A percentile compares a stretch with the other conserved stretches of the same genome.
phyloP scores from a whole-genome alignment of 257 asterid species.

The Plectranthus barbatus region DNA sequence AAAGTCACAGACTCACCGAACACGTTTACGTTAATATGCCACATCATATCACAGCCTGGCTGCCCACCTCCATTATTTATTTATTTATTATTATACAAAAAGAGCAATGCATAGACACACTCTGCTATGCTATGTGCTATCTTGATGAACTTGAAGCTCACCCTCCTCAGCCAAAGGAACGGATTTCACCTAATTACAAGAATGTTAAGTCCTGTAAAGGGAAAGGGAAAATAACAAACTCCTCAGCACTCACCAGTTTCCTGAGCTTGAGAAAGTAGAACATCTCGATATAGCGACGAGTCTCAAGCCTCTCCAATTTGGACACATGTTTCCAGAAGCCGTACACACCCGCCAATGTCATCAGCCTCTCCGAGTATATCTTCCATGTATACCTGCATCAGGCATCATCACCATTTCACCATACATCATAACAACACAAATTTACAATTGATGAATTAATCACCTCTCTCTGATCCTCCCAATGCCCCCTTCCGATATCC shows the following conservation, averaged over 20 bases:
- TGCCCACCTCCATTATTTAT: too few species aligned
- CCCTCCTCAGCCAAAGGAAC: slow-evolving; percentile 69
- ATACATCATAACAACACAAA: slow-evolving; percentile 5
- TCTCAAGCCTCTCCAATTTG: slow-evolving; percentile 86
- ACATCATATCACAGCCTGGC: too few species aligned
- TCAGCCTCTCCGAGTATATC: slow-evolving; percentile 85
- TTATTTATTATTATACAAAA: too few species aligned
- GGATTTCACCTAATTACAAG: slow-evolving; percentile 60
- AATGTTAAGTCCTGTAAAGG: too few species aligned
- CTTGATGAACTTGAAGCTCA: too few species aligned
- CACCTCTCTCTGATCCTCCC: slow-evolving; percentile 63
- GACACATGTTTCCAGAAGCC: slow-evolving; percentile 95
- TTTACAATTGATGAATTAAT: not conserved
- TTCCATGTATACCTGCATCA: slow-evolving; percentile 99
- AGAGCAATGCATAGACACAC: too few species aligned
- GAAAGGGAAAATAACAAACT: slow-evolving; percentile 1
- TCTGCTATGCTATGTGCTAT: too few species aligned
- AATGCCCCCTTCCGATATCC: slow-evolving; percentile 50
- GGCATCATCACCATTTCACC: too few species aligned
- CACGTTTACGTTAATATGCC: too few species aligned
- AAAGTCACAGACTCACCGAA: too few species aligned
- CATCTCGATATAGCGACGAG: slow-evolving; percentile 93
- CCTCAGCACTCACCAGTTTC: slow-evolving; percentile 73
- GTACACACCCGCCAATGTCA: slow-evolving; percentile 89
- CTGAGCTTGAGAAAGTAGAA: slow-evolving; percentile 93